Evolutionary conservation across 2,329 filamentous ascomycete species (phyloP).

Genomic region (Magnaporthiopsis incrustans): DNA sequence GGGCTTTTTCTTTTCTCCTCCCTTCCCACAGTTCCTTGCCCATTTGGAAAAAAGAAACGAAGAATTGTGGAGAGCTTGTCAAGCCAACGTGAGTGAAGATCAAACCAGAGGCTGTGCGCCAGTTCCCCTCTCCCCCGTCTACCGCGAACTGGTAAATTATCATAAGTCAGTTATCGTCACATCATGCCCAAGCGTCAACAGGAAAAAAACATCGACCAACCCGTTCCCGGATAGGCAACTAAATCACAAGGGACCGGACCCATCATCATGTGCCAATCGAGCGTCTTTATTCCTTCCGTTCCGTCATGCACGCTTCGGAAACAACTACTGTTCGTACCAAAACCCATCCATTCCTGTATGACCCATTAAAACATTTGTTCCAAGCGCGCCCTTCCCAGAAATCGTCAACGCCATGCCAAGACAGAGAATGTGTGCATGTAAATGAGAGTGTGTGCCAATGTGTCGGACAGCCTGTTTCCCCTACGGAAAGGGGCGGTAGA

Average conservation of each 20-base stretch:
- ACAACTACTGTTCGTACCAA: constrained; percentile 13
- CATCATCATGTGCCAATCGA: neutral
- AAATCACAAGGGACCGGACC: neutral
- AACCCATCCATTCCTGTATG: neutral
- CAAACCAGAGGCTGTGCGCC: neutral
- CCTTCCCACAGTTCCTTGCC: neutral
- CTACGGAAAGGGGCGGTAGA: neutral
- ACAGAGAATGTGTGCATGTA: neutral
- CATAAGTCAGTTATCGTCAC: neutral
- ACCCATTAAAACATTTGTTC: constrained; percentile 48
- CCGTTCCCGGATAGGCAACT: neutral
- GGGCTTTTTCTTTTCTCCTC: neutral
- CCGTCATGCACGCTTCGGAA: neutral
- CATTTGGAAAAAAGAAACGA: neutral
- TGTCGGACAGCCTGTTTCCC: neutral
- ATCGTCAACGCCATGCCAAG: neutral
- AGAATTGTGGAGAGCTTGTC: neutral
- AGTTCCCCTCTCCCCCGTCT: neutral
- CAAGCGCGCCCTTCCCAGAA: constrained; percentile 32
- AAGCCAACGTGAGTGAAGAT: neutral
- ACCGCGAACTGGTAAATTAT: neutral
- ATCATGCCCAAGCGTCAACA: neutral
- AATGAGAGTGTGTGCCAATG: neutral
- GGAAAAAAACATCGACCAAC: neutral
- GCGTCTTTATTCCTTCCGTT: neutral